These are phyloP conservation scores for Dryadomyces quercivorus DNA, from an alignment of 2,329 filamentous ascomycete genomes.

Conservation along the genomic window DNA sequence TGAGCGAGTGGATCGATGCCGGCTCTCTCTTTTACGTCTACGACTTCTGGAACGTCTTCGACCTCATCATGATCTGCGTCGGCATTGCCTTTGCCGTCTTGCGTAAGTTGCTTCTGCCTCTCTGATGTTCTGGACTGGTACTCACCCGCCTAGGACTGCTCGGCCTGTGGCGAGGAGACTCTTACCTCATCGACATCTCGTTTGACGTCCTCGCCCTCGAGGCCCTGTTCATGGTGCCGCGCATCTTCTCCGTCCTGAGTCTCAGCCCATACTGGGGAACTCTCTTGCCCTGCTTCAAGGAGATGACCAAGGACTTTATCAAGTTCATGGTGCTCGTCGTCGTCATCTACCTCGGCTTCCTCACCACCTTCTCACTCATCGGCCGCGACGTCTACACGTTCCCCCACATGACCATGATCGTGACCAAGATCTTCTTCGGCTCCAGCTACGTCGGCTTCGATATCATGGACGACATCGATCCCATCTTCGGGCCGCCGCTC, in stretches of 20 bases:
- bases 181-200: conserved; percentile 57
- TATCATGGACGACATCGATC: conserved; percentile 48
- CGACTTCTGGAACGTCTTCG: conserved; percentile 71
- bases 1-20: conserved; percentile 75
- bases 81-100: conserved; percentile 39
- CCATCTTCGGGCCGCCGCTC: conserved; percentile 42
- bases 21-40: conserved; percentile 76
- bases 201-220: conserved; percentile 87
- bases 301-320: conserved; percentile 88
- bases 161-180: conserved; percentile 49
- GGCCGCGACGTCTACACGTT: conserved; percentile 58
- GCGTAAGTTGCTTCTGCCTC: conserved; percentile 38
- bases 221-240: conserved; percentile 79
- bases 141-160: conserved; percentile 41
- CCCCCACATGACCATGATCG: conserved; percentile 58
- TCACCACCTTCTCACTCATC: conserved; percentile 74
- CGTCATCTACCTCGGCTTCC: conserved; percentile 75
- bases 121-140: not conserved
- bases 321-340: conserved; percentile 68
- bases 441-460: conserved; percentile 65
- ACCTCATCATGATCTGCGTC: conserved; percentile 60
- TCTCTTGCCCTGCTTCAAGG: conserved; percentile 78
- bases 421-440: conserved; percentile 73
- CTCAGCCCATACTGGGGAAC: conserved; percentile 86
- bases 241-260: conserved; percentile 77